Base-by-base conservation (phyloP, 2,329 filamentous ascomycete species). In the Chrysoporthe puriensis region DNA sequence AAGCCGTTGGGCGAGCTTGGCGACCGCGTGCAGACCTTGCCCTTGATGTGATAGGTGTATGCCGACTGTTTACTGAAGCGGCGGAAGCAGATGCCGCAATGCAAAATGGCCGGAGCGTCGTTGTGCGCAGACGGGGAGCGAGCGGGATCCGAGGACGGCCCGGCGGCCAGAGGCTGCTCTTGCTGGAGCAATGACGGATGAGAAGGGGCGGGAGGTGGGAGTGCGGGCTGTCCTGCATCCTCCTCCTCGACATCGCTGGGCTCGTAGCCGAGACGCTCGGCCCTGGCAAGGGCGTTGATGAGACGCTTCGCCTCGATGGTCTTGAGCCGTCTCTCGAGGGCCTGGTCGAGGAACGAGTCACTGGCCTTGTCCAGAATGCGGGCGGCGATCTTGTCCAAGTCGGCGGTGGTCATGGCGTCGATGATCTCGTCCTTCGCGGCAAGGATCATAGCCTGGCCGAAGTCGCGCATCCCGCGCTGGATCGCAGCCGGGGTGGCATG, bases 231-330 rank as follows among this genome's bases (percentile, higher is more conserved):
- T 9, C 6, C 3, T 8, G 34, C 72, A 40, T 74, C 50, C 69
- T 76, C 62, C 43, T 76, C 62, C 44, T 86, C 76, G 3, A 85
- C 77, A 64, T 88, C 86, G 43, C 78, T 76, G 0, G 79, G 77
- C 62, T 86, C 82, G 66, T 88, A 88, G 2, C 86, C 86, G 0
- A 88, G 80, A 2, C 86, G 84, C 71, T 87, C 84, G 1, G 86
- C 85, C 46, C 82, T 79, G 1, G 86, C 86, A 26, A 88, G 79
- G 16, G 85, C 84, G 67, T 88, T 87, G 64, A 88, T 83, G 3
- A 88, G 79, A 16, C 82, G 80, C 36, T 84, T 81, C 0, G 85
- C 85, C 11, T 82, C 80, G 63, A 88, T 88, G 1, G 84, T 86
- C 58, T 80, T 79, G 3, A 88, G 77, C 0, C 86, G 83, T 64